Conservation (phyloP, 805 yeast species). For the Maudiozyma barnettii region DNA sequence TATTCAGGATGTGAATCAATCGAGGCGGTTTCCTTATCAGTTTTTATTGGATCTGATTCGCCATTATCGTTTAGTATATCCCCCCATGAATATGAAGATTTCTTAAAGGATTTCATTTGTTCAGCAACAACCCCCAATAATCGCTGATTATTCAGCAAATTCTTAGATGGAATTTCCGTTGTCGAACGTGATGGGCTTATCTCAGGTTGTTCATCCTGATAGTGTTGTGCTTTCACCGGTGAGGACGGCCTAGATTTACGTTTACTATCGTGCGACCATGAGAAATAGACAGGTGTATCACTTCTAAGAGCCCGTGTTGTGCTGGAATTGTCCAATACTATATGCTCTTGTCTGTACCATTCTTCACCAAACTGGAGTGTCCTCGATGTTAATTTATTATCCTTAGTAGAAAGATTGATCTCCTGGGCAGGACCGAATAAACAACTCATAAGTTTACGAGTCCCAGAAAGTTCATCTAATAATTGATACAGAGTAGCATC, state of each 20-base stretch:
- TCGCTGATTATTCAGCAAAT: slow-evolving; percentile 11
- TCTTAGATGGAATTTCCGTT: not conserved
- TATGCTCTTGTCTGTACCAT: slow-evolving; percentile 21
- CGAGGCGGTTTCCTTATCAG: not conserved
- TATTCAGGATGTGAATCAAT: not conserved
- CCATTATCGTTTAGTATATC: slow-evolving; percentile 2
- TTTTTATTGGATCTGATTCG: not conserved
- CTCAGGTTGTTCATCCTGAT: not conserved
- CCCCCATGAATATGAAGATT: slow-evolving; percentile 1
- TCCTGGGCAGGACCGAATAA: slow-evolving; percentile 7
- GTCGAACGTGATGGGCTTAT: not conserved
- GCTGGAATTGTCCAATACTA: slow-evolving; percentile 3
- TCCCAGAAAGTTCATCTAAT: slow-evolving; percentile 17
- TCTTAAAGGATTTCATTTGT: not conserved
- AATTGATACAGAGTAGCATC: slow-evolving; percentile 12
- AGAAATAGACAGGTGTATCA: slow-evolving; percentile 23
- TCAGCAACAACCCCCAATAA: slow-evolving; percentile 9
- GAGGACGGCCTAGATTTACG: not conserved
- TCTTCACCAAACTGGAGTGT: slow-evolving; percentile 7
- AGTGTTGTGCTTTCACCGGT: not conserved
- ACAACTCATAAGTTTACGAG: slow-evolving; percentile 19
- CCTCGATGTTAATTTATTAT: slow-evolving; percentile 3
- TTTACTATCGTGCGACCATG: slow-evolving; percentile 20
- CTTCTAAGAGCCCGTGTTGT: slow-evolving; percentile 8
- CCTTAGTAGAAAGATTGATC: slow-evolving; percentile 1